Conservation (phyloP, 2,329 filamentous ascomycete species). For the Aschersonia sp. region DNA sequence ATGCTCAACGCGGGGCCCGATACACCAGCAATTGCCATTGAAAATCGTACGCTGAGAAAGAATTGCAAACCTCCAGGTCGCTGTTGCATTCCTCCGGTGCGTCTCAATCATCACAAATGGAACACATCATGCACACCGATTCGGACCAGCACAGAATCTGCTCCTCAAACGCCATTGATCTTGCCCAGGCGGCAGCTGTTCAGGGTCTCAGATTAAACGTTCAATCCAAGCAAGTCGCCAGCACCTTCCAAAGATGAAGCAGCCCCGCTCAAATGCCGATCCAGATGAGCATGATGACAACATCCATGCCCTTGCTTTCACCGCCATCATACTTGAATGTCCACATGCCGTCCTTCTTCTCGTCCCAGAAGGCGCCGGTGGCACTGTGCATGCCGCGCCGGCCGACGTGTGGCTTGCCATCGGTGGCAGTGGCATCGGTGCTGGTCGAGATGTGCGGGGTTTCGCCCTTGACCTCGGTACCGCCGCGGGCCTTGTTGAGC, state of each 20-base stretch:
- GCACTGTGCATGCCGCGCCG: conserved; percentile 83
- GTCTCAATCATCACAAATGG: not conserved
- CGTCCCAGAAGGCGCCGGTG: conserved; percentile 78
- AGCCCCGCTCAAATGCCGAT: conserved; percentile 40
- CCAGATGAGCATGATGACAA: conserved; percentile 66
- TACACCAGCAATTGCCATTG: no score
- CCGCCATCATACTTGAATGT: conserved; percentile 70
- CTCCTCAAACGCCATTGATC: not conserved
- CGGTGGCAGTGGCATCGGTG: conserved; percentile 39
- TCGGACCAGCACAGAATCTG: not conserved
- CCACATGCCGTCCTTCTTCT: conserved; percentile 83
- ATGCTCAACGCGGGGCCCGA: no score
- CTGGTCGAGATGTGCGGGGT: conserved; percentile 41
- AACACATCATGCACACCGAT: not conserved
- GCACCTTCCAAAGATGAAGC: not conserved
- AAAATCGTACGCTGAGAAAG: not conserved
- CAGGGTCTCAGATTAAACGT: not conserved
- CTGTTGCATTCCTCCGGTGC: not conserved
- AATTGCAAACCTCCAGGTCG: not conserved
- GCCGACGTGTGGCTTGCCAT: conserved; percentile 59
- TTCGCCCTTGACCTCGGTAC: conserved; percentile 31
- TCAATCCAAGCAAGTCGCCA: not conserved
- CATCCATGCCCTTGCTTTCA: conserved; percentile 51
- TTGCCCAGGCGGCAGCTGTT: not conserved
- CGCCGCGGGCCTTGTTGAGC: conserved; percentile 42